Conservation (phyloP, 345 rosid species). For the Hypericum perforatum region DNA sequence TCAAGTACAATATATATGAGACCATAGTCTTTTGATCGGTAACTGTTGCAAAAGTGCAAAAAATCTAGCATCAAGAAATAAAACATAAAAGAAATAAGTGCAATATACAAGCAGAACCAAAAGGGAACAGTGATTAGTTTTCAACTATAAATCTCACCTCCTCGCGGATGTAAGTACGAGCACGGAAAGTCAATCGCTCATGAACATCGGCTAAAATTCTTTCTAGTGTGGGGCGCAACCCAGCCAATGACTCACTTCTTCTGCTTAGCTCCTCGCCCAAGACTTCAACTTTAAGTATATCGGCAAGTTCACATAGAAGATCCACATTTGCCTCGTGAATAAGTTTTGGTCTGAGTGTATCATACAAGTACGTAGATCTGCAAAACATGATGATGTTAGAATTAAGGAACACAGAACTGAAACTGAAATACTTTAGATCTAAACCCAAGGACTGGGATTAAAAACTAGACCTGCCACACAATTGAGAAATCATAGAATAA, state of each 20-base stretch:
- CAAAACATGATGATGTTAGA: constrained; percentile 2
- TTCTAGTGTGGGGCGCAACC: constrained; percentile 76
- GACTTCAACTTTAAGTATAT: constrained; percentile 91
- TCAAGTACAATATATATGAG: too few species aligned
- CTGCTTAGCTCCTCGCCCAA: constrained; percentile 76
- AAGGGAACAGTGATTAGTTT: neutral
- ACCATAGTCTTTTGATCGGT: too few species aligned
- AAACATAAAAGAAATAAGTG: too few species aligned
- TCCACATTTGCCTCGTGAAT: constrained; percentile 83
- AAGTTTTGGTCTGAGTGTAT: constrained; percentile 85
- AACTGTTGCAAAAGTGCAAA: too few species aligned
- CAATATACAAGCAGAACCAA: too few species aligned
- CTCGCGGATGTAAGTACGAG: constrained; percentile 89
- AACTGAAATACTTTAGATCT: too few species aligned
- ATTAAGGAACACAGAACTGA: too few species aligned
- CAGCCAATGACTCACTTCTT: constrained; percentile 69
- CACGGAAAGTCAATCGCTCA: constrained; percentile 91
- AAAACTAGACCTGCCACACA: too few species aligned
- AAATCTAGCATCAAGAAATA: too few species aligned
- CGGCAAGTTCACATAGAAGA: constrained; percentile 91
- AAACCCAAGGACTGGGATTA: too few species aligned
- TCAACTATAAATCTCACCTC: constrained; percentile 42
- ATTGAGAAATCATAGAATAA: neutral
- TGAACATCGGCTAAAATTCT: constrained; percentile 89
- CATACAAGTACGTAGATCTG: constrained; percentile 88